Evolutionary conservation across 768 basidiomycete genomes (phyloP), one percentile per base, ranked within the genome.

Genomic region (Rhodotorula sphaerocarpa): DNA sequence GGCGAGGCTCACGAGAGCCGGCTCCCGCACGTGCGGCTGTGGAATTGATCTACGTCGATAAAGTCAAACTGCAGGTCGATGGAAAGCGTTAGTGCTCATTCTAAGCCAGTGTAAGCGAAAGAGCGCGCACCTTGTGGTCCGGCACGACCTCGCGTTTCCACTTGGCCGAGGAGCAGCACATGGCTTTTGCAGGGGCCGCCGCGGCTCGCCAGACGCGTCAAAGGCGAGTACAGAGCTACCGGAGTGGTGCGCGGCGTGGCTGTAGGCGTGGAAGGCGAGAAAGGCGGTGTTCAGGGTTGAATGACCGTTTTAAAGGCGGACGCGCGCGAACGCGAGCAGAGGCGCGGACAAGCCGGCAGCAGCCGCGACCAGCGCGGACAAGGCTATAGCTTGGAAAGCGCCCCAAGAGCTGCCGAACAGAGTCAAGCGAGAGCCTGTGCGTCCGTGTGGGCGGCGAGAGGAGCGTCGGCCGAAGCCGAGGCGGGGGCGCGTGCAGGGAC

Each of bases 111-210:
- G n/a, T n/a, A n/a, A n/a, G n/a, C n/a, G n/a, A n/a, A n/a, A n/a
- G n/a, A 39, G 39, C 9, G 65, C 79, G 58, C 65, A 90, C 93
- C 82, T 97, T 99, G 78, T 97, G 95, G 78, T 96, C 95, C 57
- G 88, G 89, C 48, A 96, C 91, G 71, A 87, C 82, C 80, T 96
- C 95, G 74, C 91, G 82, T 80, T 97, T 97, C 95, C 72, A 73
- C 34, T 70, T 63, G 10, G 70, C 70, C 7, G 55, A 45, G 4
- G 54, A 54, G 59, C 70, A 73, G 64, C 72, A 73, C 72, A 71
- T 71, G 7, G 30, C 16, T 15, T 39, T 16, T 39, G 16, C 36
- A 10, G 36, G 36, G 16, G 10, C 36, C 36, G 36, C 36, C 16
- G 10, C 12, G 21, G 11, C 11, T 11, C 7, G 7, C 10, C 11